These are phyloP conservation scores for Calonectria hongkongensis DNA, from an alignment of 2,329 filamentous ascomycete species.

Conservation along the genomic window DNA sequence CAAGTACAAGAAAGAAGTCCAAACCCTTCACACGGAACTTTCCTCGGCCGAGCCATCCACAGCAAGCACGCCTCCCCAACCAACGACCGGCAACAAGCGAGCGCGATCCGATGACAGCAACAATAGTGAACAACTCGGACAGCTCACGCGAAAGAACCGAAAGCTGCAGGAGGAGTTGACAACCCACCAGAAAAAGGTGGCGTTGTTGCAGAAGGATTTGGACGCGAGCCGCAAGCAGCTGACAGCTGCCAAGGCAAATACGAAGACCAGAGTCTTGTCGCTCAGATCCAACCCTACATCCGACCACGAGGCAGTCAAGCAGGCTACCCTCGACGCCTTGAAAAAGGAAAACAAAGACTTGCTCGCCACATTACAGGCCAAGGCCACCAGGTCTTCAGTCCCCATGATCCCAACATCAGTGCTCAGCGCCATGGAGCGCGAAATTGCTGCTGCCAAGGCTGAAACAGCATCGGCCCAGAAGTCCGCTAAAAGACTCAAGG, in stretches of 20 bases:
- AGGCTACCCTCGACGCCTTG: constrained; percentile 84
- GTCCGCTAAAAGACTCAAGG: constrained; percentile 88
- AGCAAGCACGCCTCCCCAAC: constrained; percentile 60
- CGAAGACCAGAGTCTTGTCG: constrained; percentile 87
- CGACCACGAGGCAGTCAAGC: constrained; percentile 88
- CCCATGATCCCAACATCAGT: constrained; percentile 85
- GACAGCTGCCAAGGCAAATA: constrained; percentile 77
- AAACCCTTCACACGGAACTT: constrained; percentile 84
- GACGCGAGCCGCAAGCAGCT: constrained; percentile 84
- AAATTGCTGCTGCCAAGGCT: constrained; percentile 82
- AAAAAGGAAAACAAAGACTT: constrained; percentile 90
- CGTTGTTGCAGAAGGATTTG: constrained; percentile 84
- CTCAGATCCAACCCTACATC: constrained; percentile 95
- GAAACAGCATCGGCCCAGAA: constrained; percentile 86
- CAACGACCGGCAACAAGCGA: constrained; percentile 76
- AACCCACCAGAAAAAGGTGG: constrained; percentile 80
- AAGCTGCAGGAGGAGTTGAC: constrained; percentile 87
- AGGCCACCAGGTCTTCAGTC: constrained; percentile 63
- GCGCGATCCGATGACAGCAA: constrained; percentile 74
- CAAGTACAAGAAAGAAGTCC: constrained; percentile 87
- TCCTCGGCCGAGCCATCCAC: constrained; percentile 74
- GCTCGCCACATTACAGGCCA: constrained; percentile 79
- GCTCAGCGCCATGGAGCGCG: constrained; percentile 83
- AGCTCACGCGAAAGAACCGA: constrained; percentile 90
- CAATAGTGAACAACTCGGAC: constrained; percentile 83